Evolutionary conservation across 2,329 filamentous ascomycete species (phyloP), one percentile per base, ranked within the genome.

Genomic region (Fusarium mexicanum): DNA sequence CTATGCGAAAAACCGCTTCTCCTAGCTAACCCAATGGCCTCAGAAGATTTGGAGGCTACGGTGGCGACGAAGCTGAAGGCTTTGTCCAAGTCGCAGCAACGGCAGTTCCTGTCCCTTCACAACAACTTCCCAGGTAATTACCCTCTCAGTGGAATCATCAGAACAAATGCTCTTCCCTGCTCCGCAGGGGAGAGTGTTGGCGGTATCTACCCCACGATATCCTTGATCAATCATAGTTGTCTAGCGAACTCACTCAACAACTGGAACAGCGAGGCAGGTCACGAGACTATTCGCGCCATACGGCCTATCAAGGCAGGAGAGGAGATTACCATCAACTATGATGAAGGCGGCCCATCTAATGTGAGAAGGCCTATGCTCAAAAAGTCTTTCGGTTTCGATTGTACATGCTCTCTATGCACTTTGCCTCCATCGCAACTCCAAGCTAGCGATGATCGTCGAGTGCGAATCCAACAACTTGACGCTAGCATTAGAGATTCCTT

Each of bases 1-100:
- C n/a, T 59, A 10, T 48, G 41, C 4, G 55, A 59, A 13, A 18
- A 16, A 2, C 55, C 41, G 2, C n/a, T 59, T 17, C 55, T 59
- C 2, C 1, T n/a, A 2, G 31, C 41, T 20, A 22, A 22, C 9
- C 16, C 46, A 4, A 31, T 5, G 6, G 5, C 8, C 14, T 2
- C 26, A 4, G 31, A 5, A 6, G 18, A 26, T 6, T 14, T 59
- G 8, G 55, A 59, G 9, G n/a, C n/a, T 0, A 22, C 13, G 3
- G 24, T 24, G 20, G 55, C 55, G 2, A 2, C 41, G 8, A 47
- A 24, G 24, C 5, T 48, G 7, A 29, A 48, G 5, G 18, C 3
- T 1, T 18, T 59, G 24, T 7, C 9, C 40, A 35, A 58, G n/a
- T 22, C 40, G 11, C 3, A 29, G 31, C 54, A 58, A 22, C 31